These are phyloP conservation scores for Elaeagnus macrophylla DNA, from an alignment of 306 rosid species.

Conservation along the genomic window DNA sequence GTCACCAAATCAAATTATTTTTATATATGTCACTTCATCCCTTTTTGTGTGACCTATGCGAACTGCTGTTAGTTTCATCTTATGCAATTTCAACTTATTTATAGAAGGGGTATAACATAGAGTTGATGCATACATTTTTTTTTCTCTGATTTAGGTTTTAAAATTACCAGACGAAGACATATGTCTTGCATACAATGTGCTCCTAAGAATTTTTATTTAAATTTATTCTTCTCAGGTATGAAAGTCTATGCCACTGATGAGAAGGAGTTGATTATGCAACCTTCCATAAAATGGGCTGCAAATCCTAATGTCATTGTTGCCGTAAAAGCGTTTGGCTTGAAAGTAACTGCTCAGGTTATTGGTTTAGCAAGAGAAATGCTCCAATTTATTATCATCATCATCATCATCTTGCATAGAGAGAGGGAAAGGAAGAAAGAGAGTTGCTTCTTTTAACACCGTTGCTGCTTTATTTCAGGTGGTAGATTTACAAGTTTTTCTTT, in stretches of 20 bases:
- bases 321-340: slow-evolving; percentile 9
- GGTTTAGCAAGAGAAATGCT: slow-evolving; percentile 3
- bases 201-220: slow-evolving; percentile 5
- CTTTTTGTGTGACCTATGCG: too few relatives aligned
- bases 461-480: slow-evolving; percentile 12
- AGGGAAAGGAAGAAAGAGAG: slow-evolving; percentile 6
- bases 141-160: too few relatives aligned
- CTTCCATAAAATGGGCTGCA: slow-evolving; percentile 30
- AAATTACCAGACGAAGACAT: too few relatives aligned
- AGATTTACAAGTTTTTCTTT: slow-evolving; percentile 25
- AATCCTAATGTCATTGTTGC: slow-evolving; percentile 25
- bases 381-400: slow-evolving; percentile 4
- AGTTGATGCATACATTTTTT: too few relatives aligned
- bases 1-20: too few relatives aligned
- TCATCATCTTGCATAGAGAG: not conserved
- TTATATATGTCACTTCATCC: too few relatives aligned
- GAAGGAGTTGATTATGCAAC: slow-evolving; percentile 22
- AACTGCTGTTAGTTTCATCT: too few relatives aligned
- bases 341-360: slow-evolving; percentile 11
- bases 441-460: not conserved
- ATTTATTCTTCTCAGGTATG: slow-evolving; percentile 24
- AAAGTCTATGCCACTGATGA: slow-evolving; percentile 25
- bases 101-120: too few relatives aligned
- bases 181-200: not conserved
- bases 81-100: not conserved